Percentiles rank a stretch among this genome's conserved stretches.
phyloP scores from a whole-genome alignment of 805 yeast species.

The Geotrichum ghanense region DNA sequence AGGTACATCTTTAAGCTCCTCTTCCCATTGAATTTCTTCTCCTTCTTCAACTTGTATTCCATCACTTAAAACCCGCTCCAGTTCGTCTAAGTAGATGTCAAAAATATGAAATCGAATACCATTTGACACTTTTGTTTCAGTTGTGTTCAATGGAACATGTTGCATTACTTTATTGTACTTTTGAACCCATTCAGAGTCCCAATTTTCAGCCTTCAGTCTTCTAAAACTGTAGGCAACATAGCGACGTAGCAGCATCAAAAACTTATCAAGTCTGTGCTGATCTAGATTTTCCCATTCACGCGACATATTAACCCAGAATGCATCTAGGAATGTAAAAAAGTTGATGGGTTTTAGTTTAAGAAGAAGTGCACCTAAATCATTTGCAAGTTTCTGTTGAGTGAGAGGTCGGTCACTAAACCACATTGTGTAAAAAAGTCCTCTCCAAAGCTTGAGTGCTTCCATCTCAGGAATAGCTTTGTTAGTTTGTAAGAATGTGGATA shows the following conservation, averaged over 20 bases:
- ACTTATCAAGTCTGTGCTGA: constrained; percentile 79
- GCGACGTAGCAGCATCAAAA: constrained; percentile 67
- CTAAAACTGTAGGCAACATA: constrained; percentile 54
- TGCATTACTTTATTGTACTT: constrained; percentile 34
- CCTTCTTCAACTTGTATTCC: constrained; percentile 31
- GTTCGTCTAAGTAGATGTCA: constrained; percentile 76
- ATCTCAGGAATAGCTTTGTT: constrained; percentile 30
- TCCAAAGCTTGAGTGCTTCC: constrained; percentile 82
- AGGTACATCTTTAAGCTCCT: constrained; percentile 34
- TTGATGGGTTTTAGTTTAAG: constrained; percentile 27
- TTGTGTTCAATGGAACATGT: constrained; percentile 30
- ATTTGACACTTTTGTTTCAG: constrained; percentile 47
- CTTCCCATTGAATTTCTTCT: constrained; percentile 16
- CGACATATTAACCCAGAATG: constrained; percentile 72
- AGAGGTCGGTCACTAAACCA: constrained; percentile 93
- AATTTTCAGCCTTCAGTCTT: constrained; percentile 40
- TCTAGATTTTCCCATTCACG: constrained; percentile 81
- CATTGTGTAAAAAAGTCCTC: constrained; percentile 89
- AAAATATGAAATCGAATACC: constrained; percentile 78
- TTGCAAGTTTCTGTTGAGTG: constrained; percentile 80
- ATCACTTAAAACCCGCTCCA: constrained; percentile 52
- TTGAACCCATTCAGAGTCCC: constrained; percentile 40
- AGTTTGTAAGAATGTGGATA: constrained; percentile 45
- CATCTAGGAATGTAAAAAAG: constrained; percentile 44
- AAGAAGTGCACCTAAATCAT: constrained; percentile 47